phyloP scores from a whole-genome alignment of 306 rosid genomes.

The Cucumis melo region DNA sequence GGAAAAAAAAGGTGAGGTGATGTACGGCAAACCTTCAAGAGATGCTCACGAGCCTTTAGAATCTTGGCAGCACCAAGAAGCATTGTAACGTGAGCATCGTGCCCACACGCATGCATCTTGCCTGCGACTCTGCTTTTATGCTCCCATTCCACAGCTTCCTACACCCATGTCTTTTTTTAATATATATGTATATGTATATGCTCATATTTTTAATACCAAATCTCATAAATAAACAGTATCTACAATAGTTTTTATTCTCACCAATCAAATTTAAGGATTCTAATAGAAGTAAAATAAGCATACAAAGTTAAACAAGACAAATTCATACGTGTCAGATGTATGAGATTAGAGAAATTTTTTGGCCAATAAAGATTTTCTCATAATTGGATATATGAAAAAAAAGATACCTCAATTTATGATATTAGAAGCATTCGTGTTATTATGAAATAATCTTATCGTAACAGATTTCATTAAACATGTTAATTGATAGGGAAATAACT shows the following conservation, averaged over 20 bases:
- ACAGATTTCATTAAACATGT: too few relatives aligned
- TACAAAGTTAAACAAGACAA: neutral
- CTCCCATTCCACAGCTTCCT: slow-evolving; percentile 87
- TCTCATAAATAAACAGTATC: neutral
- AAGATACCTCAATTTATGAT: too few relatives aligned
- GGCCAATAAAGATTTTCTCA: too few relatives aligned
- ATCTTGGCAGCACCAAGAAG: slow-evolving; percentile 90
- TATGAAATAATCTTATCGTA: too few relatives aligned
- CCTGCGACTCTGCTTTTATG: slow-evolving; percentile 81
- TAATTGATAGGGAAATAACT: too few relatives aligned
- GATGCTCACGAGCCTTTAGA: slow-evolving; percentile 71
- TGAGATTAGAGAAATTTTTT: neutral
- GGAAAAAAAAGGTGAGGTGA: neutral
- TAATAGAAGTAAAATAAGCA: neutral
- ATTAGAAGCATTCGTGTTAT: too few relatives aligned
- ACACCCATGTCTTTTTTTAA: neutral
- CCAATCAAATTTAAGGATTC: neutral
- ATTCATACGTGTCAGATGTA: neutral
- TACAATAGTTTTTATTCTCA: neutral
- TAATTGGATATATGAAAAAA: too few relatives aligned
- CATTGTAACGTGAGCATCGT: slow-evolving; percentile 98
- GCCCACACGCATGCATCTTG: slow-evolving; percentile 99
- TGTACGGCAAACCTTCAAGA: slow-evolving; percentile 44
- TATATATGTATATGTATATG: too few relatives aligned
- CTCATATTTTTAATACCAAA: neutral